Conservation (phyloP, 2,329 filamentous ascomycete genomes). For the Pestalotiopsis sp. region DNA sequence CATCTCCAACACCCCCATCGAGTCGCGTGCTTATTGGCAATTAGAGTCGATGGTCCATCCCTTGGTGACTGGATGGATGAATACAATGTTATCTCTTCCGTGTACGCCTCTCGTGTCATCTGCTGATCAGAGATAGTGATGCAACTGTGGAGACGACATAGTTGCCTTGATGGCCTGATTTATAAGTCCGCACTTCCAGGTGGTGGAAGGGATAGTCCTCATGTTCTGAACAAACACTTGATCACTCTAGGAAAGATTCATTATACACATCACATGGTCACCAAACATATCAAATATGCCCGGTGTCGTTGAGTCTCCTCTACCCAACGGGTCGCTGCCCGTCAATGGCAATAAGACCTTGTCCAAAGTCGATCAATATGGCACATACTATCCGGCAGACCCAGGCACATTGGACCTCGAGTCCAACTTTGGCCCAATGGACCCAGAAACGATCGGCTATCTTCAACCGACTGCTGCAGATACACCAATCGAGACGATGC, state of each 20-base stretch:
- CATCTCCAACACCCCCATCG: not conserved
- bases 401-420: not conserved
- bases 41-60: not conserved
- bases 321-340: not conserved
- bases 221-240: not conserved
- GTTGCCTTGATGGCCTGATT: not conserved
- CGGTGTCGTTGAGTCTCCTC: not conserved
- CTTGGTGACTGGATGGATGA: not conserved
- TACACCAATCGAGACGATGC: not conserved
- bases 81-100: not conserved
- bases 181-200: not conserved
- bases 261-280: not conserved
- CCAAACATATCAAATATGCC: not conserved
- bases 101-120: not conserved
- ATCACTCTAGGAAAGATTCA: not conserved
- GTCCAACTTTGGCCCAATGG: slow-evolving; percentile 4
- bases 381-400: not conserved
- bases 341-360: not conserved
- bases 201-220: not conserved
- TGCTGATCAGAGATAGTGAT: not conserved
- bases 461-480: not conserved
- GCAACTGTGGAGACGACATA: not conserved
- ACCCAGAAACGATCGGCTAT: not conserved
- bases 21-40: not conserved
- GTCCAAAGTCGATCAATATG: not conserved